A percentile compares a stretch with the other conserved stretches of the same genome.
Evolutionary conservation across 768 basidiomycete species (phyloP).

Genomic region (Bullera alba): DNA sequence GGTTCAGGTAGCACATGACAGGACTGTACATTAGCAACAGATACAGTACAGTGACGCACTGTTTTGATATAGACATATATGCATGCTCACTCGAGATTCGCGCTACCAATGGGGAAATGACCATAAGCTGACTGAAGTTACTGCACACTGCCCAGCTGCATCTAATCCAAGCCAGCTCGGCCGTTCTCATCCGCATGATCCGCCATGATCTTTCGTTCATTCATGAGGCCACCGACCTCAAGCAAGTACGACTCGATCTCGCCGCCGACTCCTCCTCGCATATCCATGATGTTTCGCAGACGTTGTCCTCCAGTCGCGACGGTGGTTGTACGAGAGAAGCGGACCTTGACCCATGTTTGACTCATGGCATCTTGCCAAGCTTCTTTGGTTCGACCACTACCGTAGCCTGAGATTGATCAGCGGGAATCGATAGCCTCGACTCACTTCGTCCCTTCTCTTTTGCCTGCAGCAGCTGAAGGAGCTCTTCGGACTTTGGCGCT

Average conservation of each 20-base stretch:
- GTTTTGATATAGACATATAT: too few species aligned
- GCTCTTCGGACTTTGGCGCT: conserved; percentile 10
- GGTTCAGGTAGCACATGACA: too few species aligned
- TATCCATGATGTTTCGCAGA: conserved; percentile 8
- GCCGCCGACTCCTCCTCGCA: conserved; percentile 10
- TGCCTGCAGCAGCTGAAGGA: conserved; percentile 16
- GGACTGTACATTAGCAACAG: too few species aligned
- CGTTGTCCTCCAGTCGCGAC: neutral
- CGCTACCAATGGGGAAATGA: too few species aligned
- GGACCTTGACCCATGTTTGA: conserved; percentile 23
- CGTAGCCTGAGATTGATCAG: neutral
- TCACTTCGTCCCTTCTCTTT: conserved; percentile 23
- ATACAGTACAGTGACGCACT: too few species aligned
- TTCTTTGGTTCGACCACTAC: conserved; percentile 9
- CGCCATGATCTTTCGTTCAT: too few species aligned
- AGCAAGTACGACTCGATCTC: conserved; percentile 20
- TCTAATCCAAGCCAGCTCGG: too few species aligned
- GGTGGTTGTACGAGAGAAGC: conserved; percentile 6
- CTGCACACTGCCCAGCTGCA: too few species aligned
- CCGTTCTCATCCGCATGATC: too few species aligned
- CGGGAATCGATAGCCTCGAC: neutral
- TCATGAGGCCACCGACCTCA: conserved; percentile 11
- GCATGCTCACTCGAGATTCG: too few species aligned
- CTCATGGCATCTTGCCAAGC: conserved; percentile 16
- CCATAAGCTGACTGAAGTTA: too few species aligned